Evolutionary conservation across 192 early-diverging fungal genomes (phyloP), one percentile per base, ranked within the genome.

Genomic region (Coemansia aciculifera): DNA sequence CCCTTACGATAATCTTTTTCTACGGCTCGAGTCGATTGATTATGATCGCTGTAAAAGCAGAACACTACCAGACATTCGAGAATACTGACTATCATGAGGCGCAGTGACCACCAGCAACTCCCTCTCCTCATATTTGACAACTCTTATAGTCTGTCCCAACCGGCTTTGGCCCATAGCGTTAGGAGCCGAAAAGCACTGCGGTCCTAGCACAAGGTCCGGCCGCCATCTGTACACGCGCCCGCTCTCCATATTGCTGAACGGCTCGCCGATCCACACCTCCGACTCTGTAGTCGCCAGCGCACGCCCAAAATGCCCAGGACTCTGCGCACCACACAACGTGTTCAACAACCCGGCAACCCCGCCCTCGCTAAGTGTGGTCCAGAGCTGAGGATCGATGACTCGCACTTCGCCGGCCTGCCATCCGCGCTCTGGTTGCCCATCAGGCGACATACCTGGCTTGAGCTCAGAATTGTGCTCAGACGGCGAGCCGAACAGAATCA

Each of bases 321-420:
- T 83, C 65, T 75, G 75, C 59, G 32, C 44, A 29, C 81, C 81
- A 10, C 60, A 24, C 57, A 83, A 59, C 10, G 76, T 78, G 64
- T 36, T 52, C 51, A 75, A 34, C 56, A 83, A 59, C 48, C 76
- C 81, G 0, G 63, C 62, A 38, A 73, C 21, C 54, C 29, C 54
- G 15, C 13, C 54, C 12, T 7, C 15, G 0, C 8, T 8, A 13
- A 0, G 23, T 34, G 13, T 65, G 46, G 17, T 37, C 79, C 81
- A 83, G 4, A 43, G 69, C 15, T 31, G 19, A 11, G 75, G 77
- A 64, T 83, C 81, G 23, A 83, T 36, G 11, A 83, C 56, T 1
- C 81, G 81, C 57, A 83, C 81, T 17, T 75, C 75, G 54, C 81
- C 81, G 3, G 81, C 69, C 70, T 83, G 81, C 81, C 81, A 83